Conservation (phyloP, 225 moss, liverwort and hornwort species). For the Pseudisothecium myosuroides region DNA sequence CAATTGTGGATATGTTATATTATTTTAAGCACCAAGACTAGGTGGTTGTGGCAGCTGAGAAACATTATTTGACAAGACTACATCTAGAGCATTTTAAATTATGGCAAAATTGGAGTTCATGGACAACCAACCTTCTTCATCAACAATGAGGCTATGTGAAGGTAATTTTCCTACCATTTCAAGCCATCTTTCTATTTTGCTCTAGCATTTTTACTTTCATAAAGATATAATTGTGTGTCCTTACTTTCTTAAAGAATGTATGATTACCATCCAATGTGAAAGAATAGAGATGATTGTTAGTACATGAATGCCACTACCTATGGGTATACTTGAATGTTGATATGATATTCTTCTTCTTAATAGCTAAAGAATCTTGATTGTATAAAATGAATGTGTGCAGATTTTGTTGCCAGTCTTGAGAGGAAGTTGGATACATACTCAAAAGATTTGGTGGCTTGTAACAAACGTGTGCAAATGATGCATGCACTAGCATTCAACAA, state of each 20-base stretch:
- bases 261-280: neutral
- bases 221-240: accelerated
- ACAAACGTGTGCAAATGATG: neutral
- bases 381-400: neutral
- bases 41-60: no score
- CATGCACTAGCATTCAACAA: neutral
- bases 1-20: no score
- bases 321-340: accelerated
- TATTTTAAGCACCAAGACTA: no score
- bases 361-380: accelerated
- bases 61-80: neutral
- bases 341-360: neutral
- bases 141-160: accelerated
- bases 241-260: no score
- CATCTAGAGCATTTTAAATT: neutral
- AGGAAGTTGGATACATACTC: neutral
- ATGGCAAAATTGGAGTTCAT: neutral
- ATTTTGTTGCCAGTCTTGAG: accelerated
- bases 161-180: neutral
- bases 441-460: no score
- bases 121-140: neutral
- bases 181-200: neutral
- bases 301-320: neutral
- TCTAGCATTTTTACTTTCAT: neutral
- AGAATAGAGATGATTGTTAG: neutral